Evolutionary conservation across 2,329 filamentous ascomycete genomes (phyloP).

Genomic region (Aspergillus sp.): DNA sequence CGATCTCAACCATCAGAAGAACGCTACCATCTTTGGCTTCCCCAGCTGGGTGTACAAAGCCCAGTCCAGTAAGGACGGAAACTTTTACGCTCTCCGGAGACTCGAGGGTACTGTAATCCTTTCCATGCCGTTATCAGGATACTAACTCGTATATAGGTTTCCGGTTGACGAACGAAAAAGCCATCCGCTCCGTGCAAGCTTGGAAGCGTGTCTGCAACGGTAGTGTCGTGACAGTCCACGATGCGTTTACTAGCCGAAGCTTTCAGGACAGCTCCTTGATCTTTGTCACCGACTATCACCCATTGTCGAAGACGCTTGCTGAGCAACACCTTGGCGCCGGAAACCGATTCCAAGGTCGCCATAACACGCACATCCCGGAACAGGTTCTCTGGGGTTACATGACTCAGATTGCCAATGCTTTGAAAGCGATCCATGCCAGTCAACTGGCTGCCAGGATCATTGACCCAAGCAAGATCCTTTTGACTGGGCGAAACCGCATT

Average conservation of each 20-base stretch:
- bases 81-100: constrained; percentile 81
- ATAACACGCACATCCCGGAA: constrained; percentile 63
- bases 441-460: constrained; percentile 84
- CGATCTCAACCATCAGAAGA: constrained; percentile 78
- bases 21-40: constrained; percentile 77
- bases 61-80: constrained; percentile 81
- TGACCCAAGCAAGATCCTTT: constrained; percentile 81
- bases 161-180: constrained; percentile 82
- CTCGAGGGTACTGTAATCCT: constrained; percentile 65
- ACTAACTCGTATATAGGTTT: constrained; percentile 60
- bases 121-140: neutral
- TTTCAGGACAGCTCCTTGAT: constrained; percentile 95
- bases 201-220: constrained; percentile 86
- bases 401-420: constrained; percentile 82
- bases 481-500: constrained; percentile 88
- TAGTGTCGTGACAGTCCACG: constrained; percentile 81
- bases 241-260: constrained; percentile 88
- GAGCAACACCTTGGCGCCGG: constrained; percentile 66
- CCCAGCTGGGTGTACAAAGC: constrained; percentile 96
- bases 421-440: constrained; percentile 79
- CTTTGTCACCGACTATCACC: constrained; percentile 91
- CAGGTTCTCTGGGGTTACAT: constrained; percentile 87
- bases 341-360: constrained; percentile 45
- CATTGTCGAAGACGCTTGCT: constrained; percentile 82
- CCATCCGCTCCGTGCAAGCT: constrained; percentile 79